phyloP scores from a whole-genome alignment of 2,329 filamentous ascomycete species.

The Nothopassalora personata region DNA sequence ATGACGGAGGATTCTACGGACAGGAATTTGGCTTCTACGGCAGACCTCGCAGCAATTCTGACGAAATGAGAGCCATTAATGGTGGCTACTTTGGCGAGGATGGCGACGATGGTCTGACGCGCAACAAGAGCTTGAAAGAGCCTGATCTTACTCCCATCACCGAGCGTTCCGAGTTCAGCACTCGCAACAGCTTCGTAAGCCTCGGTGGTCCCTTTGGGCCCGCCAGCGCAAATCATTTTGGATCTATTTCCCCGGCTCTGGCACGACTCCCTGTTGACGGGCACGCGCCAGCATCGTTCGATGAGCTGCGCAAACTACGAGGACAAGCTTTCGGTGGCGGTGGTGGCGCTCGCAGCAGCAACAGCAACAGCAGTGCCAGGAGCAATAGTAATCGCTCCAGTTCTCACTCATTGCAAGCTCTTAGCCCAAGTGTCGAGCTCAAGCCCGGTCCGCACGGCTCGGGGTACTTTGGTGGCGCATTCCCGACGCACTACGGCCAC shows the following conservation, averaged over 20 bases:
- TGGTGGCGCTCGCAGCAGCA: slow-evolving; percentile 33
- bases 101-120: slow-evolving; percentile 55
- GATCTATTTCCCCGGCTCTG: slow-evolving; percentile 72
- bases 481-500: slow-evolving; percentile 24
- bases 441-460: slow-evolving; percentile 4
- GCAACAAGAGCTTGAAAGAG: slow-evolving; percentile 73
- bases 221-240: slow-evolving; percentile 53
- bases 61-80: slow-evolving; percentile 56
- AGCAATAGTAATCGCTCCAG: slow-evolving; percentile 20
- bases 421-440: slow-evolving; percentile 11
- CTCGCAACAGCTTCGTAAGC: slow-evolving; percentile 77
- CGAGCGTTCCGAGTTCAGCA: slow-evolving; percentile 91
- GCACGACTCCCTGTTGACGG: slow-evolving; percentile 47
- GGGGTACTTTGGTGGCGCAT: slow-evolving; percentile 17
- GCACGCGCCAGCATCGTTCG: slow-evolving; percentile 23
- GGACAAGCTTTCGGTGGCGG: slow-evolving; percentile 50
- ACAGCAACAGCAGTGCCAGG: slow-evolving; percentile 7
- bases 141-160: slow-evolving; percentile 95
- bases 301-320: slow-evolving; percentile 36
- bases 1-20: slow-evolving; percentile 90
- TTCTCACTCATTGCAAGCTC: slow-evolving; percentile 13
- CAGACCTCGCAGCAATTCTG: slow-evolving; percentile 36
- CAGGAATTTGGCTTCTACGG: slow-evolving; percentile 97
- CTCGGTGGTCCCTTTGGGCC: slow-evolving; percentile 44
- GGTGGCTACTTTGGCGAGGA: slow-evolving; percentile 86